These are phyloP conservation scores for Adenanthera pavonina DNA, from an alignment of 306 rosid genomes.

Conservation along the genomic window DNA sequence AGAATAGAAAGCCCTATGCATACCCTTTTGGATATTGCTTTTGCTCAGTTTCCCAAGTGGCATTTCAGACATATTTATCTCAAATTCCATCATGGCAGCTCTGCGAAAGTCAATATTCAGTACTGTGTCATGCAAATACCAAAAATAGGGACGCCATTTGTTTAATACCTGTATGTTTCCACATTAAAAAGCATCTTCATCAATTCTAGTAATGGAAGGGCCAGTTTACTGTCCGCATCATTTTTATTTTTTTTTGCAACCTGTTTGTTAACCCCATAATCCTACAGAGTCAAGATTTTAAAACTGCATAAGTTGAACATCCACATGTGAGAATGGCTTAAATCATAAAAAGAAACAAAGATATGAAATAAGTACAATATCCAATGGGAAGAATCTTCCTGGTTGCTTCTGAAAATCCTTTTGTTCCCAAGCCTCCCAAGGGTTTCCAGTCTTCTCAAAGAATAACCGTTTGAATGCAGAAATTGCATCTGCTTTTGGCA, in stretches of 20 bases:
- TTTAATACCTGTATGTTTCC: conserved; percentile 88
- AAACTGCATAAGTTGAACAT: conserved; percentile 27
- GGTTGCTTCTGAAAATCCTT: conserved; percentile 87
- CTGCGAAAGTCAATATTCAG: conserved; percentile 66
- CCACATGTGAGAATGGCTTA: conserved; percentile 22
- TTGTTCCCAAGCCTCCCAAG: conserved; percentile 99
- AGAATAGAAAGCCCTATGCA: conserved; percentile 6
- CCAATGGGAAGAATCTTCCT: conserved; percentile 95
- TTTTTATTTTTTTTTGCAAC: conserved; percentile 57
- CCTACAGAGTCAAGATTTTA: conserved; percentile 58
- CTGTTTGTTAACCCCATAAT: conserved; percentile 87
- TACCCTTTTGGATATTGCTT: conserved; percentile 89
- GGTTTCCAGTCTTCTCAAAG: conserved; percentile 93
- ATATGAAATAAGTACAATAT: conserved; percentile 61
- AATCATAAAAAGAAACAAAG: conserved; percentile 25
- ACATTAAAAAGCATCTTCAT: conserved; percentile 92
- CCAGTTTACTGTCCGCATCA: conserved; percentile 59
- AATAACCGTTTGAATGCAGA: conserved; percentile 80
- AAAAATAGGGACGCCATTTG: conserved; percentile 28
- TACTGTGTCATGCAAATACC: conserved; percentile 32
- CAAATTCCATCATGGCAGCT: conserved; percentile 98
- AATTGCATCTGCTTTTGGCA: conserved; percentile 84
- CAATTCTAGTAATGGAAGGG: conserved; percentile 78
- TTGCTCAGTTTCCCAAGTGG: conserved; percentile 98
- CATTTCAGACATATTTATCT: conserved; percentile 97